Percentiles rank a stretch among this genome's conserved stretches.
These are phyloP conservation scores for Starmerella sp. DNA, from an alignment of 805 yeast species.

Conservation along the genomic window DNA sequence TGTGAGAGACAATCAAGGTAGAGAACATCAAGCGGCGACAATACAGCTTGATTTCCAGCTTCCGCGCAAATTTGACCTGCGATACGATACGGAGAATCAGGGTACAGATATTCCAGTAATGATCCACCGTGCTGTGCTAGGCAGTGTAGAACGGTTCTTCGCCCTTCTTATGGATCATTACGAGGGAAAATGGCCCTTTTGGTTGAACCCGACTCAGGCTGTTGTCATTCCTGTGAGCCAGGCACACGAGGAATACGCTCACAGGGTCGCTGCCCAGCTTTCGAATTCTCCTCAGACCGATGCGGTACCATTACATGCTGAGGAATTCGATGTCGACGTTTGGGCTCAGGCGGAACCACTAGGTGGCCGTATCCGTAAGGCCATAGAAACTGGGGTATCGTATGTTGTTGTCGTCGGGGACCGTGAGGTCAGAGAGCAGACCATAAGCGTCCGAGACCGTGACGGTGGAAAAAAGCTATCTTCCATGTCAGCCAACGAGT, in stretches of 20 bases:
- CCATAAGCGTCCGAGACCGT: constrained; percentile 53
- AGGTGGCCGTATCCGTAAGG: constrained; percentile 70
- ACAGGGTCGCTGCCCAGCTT: constrained; percentile 38
- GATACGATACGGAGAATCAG: constrained; percentile 42
- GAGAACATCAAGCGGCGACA: constrained; percentile 88
- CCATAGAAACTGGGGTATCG: constrained; percentile 60
- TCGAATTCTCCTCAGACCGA: constrained; percentile 14
- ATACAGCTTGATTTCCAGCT: constrained; percentile 91
- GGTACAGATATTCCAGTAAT: constrained; percentile 64
- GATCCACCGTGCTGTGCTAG: constrained; percentile 92
- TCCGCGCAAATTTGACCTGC: constrained; percentile 70
- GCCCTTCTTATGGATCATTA: constrained; percentile 85
- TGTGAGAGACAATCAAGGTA: constrained; percentile 66
- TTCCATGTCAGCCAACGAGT: constrained; percentile 40
- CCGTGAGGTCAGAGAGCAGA: constrained; percentile 51
- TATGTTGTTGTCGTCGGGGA: constrained; percentile 83
- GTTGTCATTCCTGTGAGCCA: constrained; percentile 63
- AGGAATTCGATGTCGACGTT: constrained; percentile 61
- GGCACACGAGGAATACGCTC: constrained; percentile 46
- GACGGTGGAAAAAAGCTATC: constrained; percentile 34
- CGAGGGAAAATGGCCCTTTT: constrained; percentile 93
- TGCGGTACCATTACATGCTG: constrained; percentile 40
- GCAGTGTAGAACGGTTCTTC: constrained; percentile 84
- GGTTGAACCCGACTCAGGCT: constrained; percentile 91
- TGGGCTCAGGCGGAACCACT: constrained; percentile 68